These are phyloP conservation scores for Macrophomina pseudophaseolina DNA, from an alignment of 2,329 filamentous ascomycete genomes.

Conservation along the genomic window DNA sequence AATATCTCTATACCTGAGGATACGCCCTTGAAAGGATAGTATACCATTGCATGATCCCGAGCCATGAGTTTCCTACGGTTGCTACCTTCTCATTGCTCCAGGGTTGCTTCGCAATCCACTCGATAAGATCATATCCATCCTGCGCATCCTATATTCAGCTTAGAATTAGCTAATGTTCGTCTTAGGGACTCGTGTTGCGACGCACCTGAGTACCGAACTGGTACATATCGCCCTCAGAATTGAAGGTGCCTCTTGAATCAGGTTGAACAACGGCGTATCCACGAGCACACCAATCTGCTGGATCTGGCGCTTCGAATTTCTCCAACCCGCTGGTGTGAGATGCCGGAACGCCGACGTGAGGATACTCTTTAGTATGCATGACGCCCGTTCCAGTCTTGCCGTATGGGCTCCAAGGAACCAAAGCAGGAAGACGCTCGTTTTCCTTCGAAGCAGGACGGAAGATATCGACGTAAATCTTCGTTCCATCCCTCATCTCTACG, in stretches of 20 bases:
- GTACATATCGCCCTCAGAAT: neutral
- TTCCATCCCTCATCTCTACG: conserved; percentile 50
- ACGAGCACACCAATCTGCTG: neutral
- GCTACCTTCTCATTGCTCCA: neutral
- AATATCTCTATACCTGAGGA: neutral
- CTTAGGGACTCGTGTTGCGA: too few species aligned
- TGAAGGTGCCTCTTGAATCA: neutral
- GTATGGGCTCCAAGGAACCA: conserved; percentile 53
- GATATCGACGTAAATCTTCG: conserved; percentile 50
- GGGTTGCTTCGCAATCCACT: neutral
- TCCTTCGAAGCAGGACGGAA: conserved; percentile 51
- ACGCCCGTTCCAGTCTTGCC: conserved; percentile 42
- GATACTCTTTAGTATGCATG: too few species aligned
- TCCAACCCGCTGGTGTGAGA: neutral
- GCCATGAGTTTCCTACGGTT: conserved; percentile 26
- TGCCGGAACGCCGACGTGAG: neutral
- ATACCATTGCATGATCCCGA: conserved; percentile 10
- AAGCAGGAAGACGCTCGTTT: conserved; percentile 45
- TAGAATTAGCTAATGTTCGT: too few species aligned
- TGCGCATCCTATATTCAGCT: conserved; percentile 34
- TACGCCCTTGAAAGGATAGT: neutral
- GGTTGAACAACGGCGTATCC: neutral
- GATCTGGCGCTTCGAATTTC: neutral
- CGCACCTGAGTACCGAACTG: neutral
- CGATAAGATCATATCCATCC: neutral